Base-by-base conservation (phyloP, 2,329 filamentous ascomycete species). In the Hymenoscyphus occultus region DNA sequence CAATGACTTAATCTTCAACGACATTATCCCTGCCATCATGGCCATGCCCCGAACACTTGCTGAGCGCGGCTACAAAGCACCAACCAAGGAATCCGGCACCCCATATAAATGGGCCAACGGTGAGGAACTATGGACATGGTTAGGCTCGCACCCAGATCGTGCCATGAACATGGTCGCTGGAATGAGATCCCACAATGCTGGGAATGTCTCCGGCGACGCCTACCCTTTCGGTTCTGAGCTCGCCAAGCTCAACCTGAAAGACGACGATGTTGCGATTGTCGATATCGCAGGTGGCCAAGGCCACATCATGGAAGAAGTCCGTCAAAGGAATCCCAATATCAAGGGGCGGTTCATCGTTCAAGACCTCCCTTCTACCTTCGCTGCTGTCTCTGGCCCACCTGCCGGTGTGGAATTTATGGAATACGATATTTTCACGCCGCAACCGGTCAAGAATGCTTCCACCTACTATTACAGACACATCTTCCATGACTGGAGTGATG, bases 181-280 rank as follows among this genome's bases (percentile, higher is more conserved):
- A 1, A 71, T 70, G 67, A 64, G 60, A 14, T 71, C 69, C 2
- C 68, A 65, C 35, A 68, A 70, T 35, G 60, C 69, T 31, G 62
- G 60, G 31, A 57, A 57, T 39, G 54, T 57, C 12, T 57, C 54
- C 13, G 54, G 54, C 22, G 68, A 71, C 60, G 68, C 68, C 12
- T 69, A 71, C 60, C 70, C 69, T 16, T 71, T 92, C 84, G 0
- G 85, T 96, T 83, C 81, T 86, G 69, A 97, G 92, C 71, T 80
- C 93, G 62, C 86, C 89, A 71, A 68, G 51, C 56, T 70, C 32
- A 56, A 64, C 45, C 12, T 70, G 39, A 68, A 67, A 59, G 65
- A 71, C 12, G 64, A 67, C 5, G 68, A 69, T 32, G 60, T 71
- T 5, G 67, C 66, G 1, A 59, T 72, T 60, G 71, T 71, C 14